phyloP scores from a whole-genome alignment of 768 basidiomycete species.

The Thelephora ganbajun region DNA sequence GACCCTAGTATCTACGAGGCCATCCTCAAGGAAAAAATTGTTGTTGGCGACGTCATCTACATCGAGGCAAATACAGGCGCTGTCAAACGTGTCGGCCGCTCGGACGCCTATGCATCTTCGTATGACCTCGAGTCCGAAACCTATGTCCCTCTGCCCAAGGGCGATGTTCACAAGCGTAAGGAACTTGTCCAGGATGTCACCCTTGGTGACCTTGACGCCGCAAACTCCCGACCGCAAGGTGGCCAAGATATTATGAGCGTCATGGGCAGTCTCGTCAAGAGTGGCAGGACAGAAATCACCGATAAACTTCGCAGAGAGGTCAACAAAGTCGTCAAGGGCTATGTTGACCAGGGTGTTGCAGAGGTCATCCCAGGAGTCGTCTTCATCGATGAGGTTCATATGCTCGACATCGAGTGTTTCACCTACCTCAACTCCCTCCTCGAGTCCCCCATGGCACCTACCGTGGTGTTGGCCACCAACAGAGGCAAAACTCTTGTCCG shows the following conservation, averaged over 20 bases:
- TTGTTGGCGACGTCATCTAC: slow-evolving; percentile 94
- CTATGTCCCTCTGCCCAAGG: slow-evolving; percentile 94
- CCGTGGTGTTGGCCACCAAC: slow-evolving; percentile 94
- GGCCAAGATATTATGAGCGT: slow-evolving; percentile 99
- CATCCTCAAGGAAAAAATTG: slow-evolving; percentile 93
- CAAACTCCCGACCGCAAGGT: slow-evolving; percentile 90
- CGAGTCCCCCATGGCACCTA: slow-evolving; percentile 94
- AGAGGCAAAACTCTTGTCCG: slow-evolving; percentile 85
- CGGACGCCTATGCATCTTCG: slow-evolving; percentile 93
- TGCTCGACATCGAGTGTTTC: slow-evolving; percentile 99
- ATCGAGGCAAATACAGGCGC: slow-evolving; percentile 90
- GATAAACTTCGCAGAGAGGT: slow-evolving; percentile 93
- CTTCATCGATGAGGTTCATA: slow-evolving; percentile 99
- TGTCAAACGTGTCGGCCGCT: slow-evolving; percentile 94
- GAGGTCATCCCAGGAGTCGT: slow-evolving; percentile 97
- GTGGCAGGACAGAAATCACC: slow-evolving; percentile 88
- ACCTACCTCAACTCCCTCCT: slow-evolving; percentile 94
- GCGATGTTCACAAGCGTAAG: slow-evolving; percentile 91
- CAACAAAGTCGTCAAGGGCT: slow-evolving; percentile 93
- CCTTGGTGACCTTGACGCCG: slow-evolving; percentile 88
- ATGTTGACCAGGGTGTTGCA: slow-evolving; percentile 96
- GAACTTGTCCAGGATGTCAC: slow-evolving; percentile 94
- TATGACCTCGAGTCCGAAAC: slow-evolving; percentile 98
- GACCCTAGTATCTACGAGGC: slow-evolving; percentile 96
- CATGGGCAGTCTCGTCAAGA: slow-evolving; percentile 85